Evolutionary conservation across 306 rosid genomes (phyloP), one percentile per base, ranked within the genome.

Genomic region (Alnus rubra): DNA sequence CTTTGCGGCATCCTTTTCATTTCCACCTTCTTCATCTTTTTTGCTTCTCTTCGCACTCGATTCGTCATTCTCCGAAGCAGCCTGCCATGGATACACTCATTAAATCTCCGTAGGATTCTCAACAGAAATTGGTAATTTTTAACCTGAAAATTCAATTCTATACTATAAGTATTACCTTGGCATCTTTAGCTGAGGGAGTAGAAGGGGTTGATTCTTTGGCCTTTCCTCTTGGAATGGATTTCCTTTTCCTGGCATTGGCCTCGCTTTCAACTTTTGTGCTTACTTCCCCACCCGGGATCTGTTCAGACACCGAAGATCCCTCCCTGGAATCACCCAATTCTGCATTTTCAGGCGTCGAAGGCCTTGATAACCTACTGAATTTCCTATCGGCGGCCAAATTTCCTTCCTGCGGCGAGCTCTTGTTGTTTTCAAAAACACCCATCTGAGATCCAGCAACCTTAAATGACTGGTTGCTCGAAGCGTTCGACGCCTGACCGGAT

Each of bases 291-390:
- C 70, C 45, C 69, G 88, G 84, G 78, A 80, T 84, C 87, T 86
- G 92, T 74, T 86, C 90, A 53, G 92, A 88, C 54, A 86, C 84
- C 3, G 90, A 82, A 51, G 92, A 88, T 59, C 90, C 92, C 42
- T 88, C 92, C 77, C 85, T 76, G 19, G 92, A 86, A 76, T 84
- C 88, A 6, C 78, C 84, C 51, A 86, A 76, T 69, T 86, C 88
- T 18, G 78, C 82, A 53, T 88, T 85, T 71, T 87, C 90, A 4
- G 86, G 90, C 15, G 90, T 87, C 44, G 88, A 82, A 28, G 86
- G 51, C 78, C 88, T 87, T 18, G 86, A 82, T 9, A 80, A 74
- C 72, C 83, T 75, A 44, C 74, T 80, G 74, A 65, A 68, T 44
- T 81, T 87, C 84, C 78, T 87, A 5, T 80, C 82, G 10, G 82